Conservation (phyloP, 305 asterid genomes). For the Fraxinus xanthoxyloides region DNA sequence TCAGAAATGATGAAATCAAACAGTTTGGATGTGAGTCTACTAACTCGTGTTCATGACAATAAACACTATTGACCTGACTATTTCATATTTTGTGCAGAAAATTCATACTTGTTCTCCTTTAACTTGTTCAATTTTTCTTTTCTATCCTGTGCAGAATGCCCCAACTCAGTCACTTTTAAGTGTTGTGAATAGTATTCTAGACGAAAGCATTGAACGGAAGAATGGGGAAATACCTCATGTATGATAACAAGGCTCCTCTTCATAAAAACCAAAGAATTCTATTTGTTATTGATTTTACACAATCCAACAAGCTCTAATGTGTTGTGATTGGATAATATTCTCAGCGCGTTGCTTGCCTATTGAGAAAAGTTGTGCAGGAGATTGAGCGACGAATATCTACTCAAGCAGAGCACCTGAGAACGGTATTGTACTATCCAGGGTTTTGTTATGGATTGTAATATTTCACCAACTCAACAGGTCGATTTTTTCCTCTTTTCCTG, state of each 20-base stretch:
- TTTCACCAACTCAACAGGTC: slow-evolving; percentile 5
- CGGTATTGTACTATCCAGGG: slow-evolving; percentile 39
- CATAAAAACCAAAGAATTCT: background rate
- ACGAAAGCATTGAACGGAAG: slow-evolving; percentile 82
- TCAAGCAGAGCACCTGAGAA: slow-evolving; percentile 86
- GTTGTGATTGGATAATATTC: slow-evolving; percentile 8
- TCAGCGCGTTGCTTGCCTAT: slow-evolving; percentile 84
- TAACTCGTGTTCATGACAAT: slow-evolving; percentile 14
- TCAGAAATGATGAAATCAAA: slow-evolving; percentile 92
- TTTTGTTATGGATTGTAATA: slow-evolving; percentile 1
- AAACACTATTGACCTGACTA: background rate
- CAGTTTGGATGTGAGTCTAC: slow-evolving; percentile 75
- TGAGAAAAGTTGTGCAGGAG: slow-evolving; percentile 95
- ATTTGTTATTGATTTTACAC: background rate
- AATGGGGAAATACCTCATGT: slow-evolving; percentile 92
- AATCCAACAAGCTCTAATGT: slow-evolving; percentile 13
- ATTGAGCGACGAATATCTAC: slow-evolving; percentile 88
- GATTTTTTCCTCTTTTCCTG: slow-evolving; percentile 12
- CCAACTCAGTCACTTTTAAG: slow-evolving; percentile 90
- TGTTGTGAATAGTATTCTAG: slow-evolving; percentile 77
- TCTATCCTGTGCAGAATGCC: slow-evolving; percentile 58
- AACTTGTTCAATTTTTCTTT: slow-evolving; percentile 11
- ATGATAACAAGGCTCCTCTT: slow-evolving; percentile 25
- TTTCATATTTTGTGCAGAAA: background rate
- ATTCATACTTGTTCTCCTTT: slow-evolving; percentile 9